A percentile compares a stretch with the other conserved stretches of the same genome.
These are phyloP conservation scores for Fusarium nodosum DNA, from an alignment of 2,329 filamentous ascomycete species.

Conservation along the genomic window DNA sequence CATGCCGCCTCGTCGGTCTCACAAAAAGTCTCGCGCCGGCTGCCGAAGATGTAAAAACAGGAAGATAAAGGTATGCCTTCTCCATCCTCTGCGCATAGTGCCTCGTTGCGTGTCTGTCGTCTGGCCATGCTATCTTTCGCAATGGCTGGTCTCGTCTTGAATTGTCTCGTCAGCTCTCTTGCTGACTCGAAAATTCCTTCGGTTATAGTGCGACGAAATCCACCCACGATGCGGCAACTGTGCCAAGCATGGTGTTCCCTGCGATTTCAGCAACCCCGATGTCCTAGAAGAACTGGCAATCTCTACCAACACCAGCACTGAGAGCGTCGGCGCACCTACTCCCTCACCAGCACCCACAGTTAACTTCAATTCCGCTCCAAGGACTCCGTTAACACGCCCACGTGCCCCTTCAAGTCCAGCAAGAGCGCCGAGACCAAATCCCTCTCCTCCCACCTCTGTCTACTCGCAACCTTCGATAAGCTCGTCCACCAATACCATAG, in stretches of 20 bases:
- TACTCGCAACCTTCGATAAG: conserved; percentile 51
- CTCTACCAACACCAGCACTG: conserved; percentile 54
- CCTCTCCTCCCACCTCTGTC: conserved; percentile 53
- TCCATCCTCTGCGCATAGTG: conserved; percentile 25
- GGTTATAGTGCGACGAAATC: conserved; percentile 71
- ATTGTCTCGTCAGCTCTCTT: conserved; percentile 10
- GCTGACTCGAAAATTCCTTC: conserved; percentile 31
- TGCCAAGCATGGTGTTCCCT: conserved; percentile 74
- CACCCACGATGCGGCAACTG: conserved; percentile 76
- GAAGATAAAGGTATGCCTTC: conserved; percentile 73
- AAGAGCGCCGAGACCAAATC: conserved; percentile 44
- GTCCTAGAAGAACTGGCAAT: conserved; percentile 61
- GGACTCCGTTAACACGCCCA: conserved; percentile 45
- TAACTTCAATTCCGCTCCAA: conserved; percentile 41
- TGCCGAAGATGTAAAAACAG: conserved; percentile 75
- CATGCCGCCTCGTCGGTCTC: conserved; percentile 75
- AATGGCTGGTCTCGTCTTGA: conserved; percentile 6
- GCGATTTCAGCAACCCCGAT: conserved; percentile 72
- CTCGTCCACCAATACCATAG: conserved; percentile 52
- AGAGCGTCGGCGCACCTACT: conserved; percentile 46
- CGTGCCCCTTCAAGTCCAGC: conserved; percentile 41
- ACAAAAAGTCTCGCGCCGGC: conserved; percentile 78
- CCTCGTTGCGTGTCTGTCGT: conserved; percentile 7
- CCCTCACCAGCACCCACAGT: conserved; percentile 43
- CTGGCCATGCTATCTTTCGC: conserved; percentile 3